Base-by-base conservation (phyloP, 2,329 filamentous ascomycete species). In the Claviceps pusilla region DNA sequence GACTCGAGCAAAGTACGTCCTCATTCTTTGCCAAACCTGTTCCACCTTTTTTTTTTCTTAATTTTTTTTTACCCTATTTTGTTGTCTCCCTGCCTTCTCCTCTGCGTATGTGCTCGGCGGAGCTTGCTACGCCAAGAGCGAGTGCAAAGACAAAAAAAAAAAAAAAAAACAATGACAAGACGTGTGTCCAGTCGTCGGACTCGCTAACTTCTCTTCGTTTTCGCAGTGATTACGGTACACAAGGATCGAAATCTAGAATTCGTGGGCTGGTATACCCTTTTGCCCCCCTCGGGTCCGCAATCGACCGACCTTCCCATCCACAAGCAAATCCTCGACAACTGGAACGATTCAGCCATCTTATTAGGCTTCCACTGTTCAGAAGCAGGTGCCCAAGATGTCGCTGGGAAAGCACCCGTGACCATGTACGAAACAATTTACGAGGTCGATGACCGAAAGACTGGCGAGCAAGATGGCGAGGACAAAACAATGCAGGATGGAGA, bases 191-290 rank as follows among this genome's bases (percentile, higher is more conserved):
- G 31, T 14, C 31, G 12, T 37, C 2, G 11, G 29, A 12, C 16
- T 48, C 33, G 29, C 47, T 48, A 16, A 35, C 31, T 3, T 14
- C 16, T 9, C 47, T 11, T 19, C 14, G 19, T 7, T 9, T 3
- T n/a, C 12, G 11, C 59, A 95, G 89, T 95, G 80, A 87, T 84
- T 70, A 82, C 85, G 59, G 91, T 96, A 4, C 88, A 96, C 72
- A 93, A 90, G 68, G 79, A 80, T 52, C 88, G 89, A 7, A 76
- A 82, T 33, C 82, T 97, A 51, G 87, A 90, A 60, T 77, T 97
- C 53, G 89, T 97, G 51, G 93, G 90, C 62, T 95, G 89, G 88
- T 96, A 91, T 71, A 89, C 89, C 3, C 76, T 91, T 10, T 77
- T 89, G 52, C 79, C 87, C 45, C 71, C 80, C 12, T 76, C 78